Base-by-base conservation (phyloP, 768 basidiomycete species). In the Kwoniella botswanensis region DNA sequence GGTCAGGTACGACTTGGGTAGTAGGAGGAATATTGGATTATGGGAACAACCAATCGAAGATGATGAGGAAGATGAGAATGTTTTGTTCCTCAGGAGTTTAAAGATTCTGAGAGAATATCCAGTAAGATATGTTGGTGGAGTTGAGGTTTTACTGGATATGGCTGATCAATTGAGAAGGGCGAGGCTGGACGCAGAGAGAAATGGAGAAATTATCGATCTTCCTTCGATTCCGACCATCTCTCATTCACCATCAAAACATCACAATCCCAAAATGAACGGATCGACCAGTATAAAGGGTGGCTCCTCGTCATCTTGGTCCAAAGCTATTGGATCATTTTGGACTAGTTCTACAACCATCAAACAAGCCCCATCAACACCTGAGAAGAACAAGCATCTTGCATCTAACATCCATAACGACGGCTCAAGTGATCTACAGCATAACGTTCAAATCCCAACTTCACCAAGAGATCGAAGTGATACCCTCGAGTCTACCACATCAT, bases 71-170 rank as follows among this genome's bases (percentile, higher is more conserved):
- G 70, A 73, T 29, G 52, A 44, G 2, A 61, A 76, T 35, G 73
- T 65, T 10, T 58, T 53, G 24, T 76, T 77, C 56, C 63, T 77
- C 35, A 71, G 67, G 12, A 76, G 72, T 3, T 67, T 80, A 43
- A 60, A 70, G 17, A 50, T 80, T 18, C 65, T 83, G 1, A 71
- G 73, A 18, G 43, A 62, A 12, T 79, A 79, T 57, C 82, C 82
- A 4, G 55, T 81, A 11, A 61, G 69, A 15, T 53, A 63, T 26
- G 73, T 81, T 18, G 79, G 78, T 3, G 74, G 75, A n/a, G 58
- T 77, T 3, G 62, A 68, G 12, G 73, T 65, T 13, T 46, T 80
- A 1, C 41, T 80, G 18, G 65, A 71, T 15, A 71, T 72, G 6
- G 72, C 77, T 15, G 66, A 54, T 50, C 60, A 77, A 41, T 58